Evolutionary conservation across 2,329 filamentous ascomycete species (phyloP), one percentile per base, ranked within the genome.

Genomic region (Nothophaeocryptopus gaeumannii): DNA sequence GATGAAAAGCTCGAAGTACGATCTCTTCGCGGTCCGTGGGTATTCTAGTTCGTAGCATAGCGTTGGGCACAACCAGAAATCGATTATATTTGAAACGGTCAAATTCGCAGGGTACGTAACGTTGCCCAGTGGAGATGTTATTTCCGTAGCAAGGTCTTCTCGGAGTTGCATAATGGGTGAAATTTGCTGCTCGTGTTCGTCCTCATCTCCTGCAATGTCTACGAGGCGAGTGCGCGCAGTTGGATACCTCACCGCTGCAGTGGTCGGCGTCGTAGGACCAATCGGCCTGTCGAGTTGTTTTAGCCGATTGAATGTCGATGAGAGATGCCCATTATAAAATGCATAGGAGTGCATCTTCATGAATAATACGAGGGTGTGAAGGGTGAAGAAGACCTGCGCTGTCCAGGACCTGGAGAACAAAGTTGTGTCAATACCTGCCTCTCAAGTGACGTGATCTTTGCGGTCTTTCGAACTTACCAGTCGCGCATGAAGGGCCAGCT

Each of bases 321-420:
- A 88, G 12, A 99, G 77, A 69, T 99, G 93, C 9, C 93, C 93
- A 63, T 96, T 97, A 75, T 99, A 99, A 70, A 97, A 99, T 16
- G 89, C 88, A 66, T 96, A 99, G 5, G 91, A 96, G 70, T 99
- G 93, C 83, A 97, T 93, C 77, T 99, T 99, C 93, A 99, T 99
- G 43, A 96, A 83, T 14, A 99, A 78, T 7, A 89, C 86, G 71
- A 99, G 83, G 37, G 90, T 86, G 70, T 99, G 93, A 31, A 99
- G 77, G 9, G 91, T 86, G 61, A 99, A 81, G 69, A 95, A 99
- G 34, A 99, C 93, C 66, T 97, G 93, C 2, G 92, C 85, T 0
- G 93, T 99, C 93, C 93, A 99, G 2, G 90, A 88, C 20, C 20
- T 26, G 20, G 7, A 26, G 20, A 26, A 26, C 20, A 7, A 26